Evolutionary conservation across 2,329 filamentous ascomycete species (phyloP).

Genomic region (Lizonia empirigonia): DNA sequence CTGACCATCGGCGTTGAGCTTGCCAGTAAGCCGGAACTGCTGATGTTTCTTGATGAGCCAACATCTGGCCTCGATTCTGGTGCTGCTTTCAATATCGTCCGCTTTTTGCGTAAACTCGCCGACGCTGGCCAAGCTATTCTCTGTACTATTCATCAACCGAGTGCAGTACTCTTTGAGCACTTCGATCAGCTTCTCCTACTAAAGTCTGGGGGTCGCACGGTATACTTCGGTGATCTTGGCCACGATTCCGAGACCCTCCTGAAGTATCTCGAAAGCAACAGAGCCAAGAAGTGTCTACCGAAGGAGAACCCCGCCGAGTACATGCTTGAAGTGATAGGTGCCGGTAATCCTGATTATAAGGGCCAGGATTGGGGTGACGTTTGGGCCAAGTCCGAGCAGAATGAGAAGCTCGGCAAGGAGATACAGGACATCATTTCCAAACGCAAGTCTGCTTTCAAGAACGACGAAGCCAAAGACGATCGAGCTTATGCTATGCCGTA

Average conservation of each 20-base stretch:
- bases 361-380: conserved; percentile 54
- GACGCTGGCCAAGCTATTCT: conserved; percentile 70
- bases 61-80: conserved; percentile 75
- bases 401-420: conserved; percentile 47
- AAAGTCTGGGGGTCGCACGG: conserved; percentile 67
- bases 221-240: conserved; percentile 68
- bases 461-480: conserved; percentile 48
- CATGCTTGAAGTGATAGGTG: conserved; percentile 56
- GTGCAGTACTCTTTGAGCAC: conserved; percentile 67
- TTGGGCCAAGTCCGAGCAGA: conserved; percentile 51
- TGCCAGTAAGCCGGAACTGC: conserved; percentile 69
- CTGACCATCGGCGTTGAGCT: conserved; percentile 68
- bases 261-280: conserved; percentile 60
- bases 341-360: conserved; percentile 51
- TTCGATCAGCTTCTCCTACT: conserved; percentile 71
- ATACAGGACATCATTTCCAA: conserved; percentile 50
- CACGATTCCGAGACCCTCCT: conserved; percentile 50
- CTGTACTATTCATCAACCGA: conserved; percentile 74
- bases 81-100: conserved; percentile 68
- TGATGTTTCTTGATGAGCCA: conserved; percentile 79
- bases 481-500: conserved; percentile 54
- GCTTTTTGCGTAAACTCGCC: conserved; percentile 70
- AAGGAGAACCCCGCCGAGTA: conserved; percentile 62
- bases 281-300: conserved; percentile 57
- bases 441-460: conserved; percentile 39